phyloP scores from a whole-genome alignment of 352 stramenopile genomes.

The Globisporangium sylvaticum region DNA sequence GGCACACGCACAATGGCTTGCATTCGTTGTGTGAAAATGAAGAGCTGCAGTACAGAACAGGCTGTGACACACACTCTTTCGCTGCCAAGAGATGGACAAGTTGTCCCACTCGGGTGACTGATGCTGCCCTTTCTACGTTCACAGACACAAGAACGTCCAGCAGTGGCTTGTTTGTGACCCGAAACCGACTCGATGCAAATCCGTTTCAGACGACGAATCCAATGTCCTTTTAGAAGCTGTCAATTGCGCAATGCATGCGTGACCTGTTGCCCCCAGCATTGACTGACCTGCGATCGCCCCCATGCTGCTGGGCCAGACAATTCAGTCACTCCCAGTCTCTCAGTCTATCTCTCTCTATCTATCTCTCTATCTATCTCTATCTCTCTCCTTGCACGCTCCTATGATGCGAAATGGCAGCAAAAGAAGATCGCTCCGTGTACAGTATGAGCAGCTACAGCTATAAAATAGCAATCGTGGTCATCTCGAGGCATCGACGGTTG shows the following conservation, averaged over 20 bases:
- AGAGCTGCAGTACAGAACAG: neutral
- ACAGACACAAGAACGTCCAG: neutral
- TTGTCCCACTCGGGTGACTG: slow-evolving; percentile 13
- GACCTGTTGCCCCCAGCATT: neutral
- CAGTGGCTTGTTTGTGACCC: neutral
- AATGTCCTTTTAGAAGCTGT: neutral
- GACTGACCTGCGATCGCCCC: neutral
- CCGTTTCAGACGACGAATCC: neutral
- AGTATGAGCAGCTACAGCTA: neutral
- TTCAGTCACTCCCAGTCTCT: too few species aligned
- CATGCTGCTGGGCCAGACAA: too few species aligned
- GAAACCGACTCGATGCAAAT: slow-evolving; percentile 3
- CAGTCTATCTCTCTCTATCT: too few species aligned
- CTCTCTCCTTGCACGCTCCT: too few species aligned
- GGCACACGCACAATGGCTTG: neutral
- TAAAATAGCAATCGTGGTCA: neutral
- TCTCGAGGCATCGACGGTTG: neutral
- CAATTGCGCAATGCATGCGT: neutral
- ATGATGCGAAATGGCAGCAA: too few species aligned
- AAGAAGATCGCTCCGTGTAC: neutral
- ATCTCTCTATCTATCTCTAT: too few species aligned
- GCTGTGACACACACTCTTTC: too few species aligned
- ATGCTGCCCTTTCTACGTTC: slow-evolving; percentile 5
- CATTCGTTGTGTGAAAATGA: neutral
- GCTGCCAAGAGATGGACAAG: neutral